Percentiles rank a stretch among this genome's conserved stretches.
These are phyloP conservation scores for Rubia tinctorum DNA, from an alignment of 305 asterid genomes.

Conservation along the genomic window DNA sequence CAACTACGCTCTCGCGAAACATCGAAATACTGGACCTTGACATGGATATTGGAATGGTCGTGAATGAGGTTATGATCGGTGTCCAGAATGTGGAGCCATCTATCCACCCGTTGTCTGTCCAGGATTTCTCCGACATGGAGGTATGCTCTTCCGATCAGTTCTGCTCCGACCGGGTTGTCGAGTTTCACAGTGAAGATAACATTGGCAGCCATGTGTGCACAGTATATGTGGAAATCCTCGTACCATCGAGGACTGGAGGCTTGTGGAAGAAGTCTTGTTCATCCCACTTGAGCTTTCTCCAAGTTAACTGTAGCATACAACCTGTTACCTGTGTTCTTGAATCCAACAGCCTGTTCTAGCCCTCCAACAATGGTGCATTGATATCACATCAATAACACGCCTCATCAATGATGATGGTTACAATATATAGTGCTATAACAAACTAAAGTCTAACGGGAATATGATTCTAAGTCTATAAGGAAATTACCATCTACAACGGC, in stretches of 20 bases:
- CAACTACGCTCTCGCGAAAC: conserved; percentile 54
- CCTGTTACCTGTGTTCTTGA: conserved; percentile 54
- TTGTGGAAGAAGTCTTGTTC: conserved; percentile 58
- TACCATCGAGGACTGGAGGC: conserved; percentile 60
- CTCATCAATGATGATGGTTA: conserved; percentile 31
- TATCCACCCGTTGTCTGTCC: conserved; percentile 60
- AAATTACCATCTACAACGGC: too few species aligned
- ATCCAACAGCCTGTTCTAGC: conserved; percentile 60
- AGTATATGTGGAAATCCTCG: conserved; percentile 84
- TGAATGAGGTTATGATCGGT: conserved; percentile 43
- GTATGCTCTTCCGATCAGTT: conserved; percentile 75
- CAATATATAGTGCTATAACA: too few species aligned
- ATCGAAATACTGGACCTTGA: conserved; percentile 57
- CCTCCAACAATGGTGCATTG: conserved; percentile 55
- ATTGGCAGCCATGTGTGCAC: conserved; percentile 69
- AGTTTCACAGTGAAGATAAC: conserved; percentile 76
- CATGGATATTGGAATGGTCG: conserved; percentile 71
- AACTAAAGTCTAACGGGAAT: too few species aligned
- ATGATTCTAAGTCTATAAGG: too few species aligned
- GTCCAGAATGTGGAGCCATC: conserved; percentile 67
- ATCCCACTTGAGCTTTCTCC: conserved; percentile 70
- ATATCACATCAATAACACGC: too few species aligned
- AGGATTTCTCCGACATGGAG: conserved; percentile 52
- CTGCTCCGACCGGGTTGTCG: conserved; percentile 68
- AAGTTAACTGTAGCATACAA: conserved; percentile 71